These are phyloP conservation scores for Saccharomycopsis fibuligera DNA, from an alignment of 805 yeast species.

Conservation along the genomic window DNA sequence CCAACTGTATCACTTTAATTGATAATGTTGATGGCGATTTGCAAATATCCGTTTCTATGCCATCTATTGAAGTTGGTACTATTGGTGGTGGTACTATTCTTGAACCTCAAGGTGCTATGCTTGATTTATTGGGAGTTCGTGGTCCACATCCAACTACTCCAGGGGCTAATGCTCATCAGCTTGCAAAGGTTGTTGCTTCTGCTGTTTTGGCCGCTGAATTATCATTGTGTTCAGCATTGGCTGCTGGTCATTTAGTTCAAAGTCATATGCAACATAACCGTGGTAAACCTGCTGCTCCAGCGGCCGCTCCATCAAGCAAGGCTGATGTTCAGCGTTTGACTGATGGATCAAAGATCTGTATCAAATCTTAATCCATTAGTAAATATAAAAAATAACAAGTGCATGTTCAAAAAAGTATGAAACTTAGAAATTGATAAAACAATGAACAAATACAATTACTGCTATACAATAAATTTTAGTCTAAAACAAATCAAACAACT, in stretches of 20 bases:
- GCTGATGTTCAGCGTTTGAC: conserved; percentile 44
- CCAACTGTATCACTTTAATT: conserved; percentile 96
- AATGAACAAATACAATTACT: no score
- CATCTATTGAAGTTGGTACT: conserved; percentile 97
- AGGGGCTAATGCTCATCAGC: conserved; percentile 89
- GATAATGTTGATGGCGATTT: conserved; percentile 69
- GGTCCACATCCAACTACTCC: conserved; percentile 95
- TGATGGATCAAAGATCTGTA: conserved; percentile 73
- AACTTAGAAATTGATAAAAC: no score
- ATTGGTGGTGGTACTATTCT: conserved; percentile 98
- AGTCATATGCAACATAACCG: conserved; percentile 91
- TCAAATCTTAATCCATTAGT: no score
- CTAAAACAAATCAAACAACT: no score
- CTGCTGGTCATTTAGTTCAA: conserved; percentile 97
- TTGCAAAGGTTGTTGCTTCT: conserved; percentile 88
- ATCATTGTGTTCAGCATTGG: conserved; percentile 90
- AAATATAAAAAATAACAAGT: no score
- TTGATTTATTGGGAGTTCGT: conserved; percentile 86
- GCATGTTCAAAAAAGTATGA: no score
- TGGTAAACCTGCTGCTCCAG: conserved; percentile 23
- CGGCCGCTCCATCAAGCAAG: conserved; percentile 25
- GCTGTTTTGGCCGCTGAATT: conserved; percentile 95
- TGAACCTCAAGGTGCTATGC: conserved; percentile 95
- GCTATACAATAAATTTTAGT: no score
- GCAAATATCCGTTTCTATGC: conserved; percentile 96